Base-by-base conservation (phyloP, 768 basidiomycete species). In the Antrodiella citrinella region DNA sequence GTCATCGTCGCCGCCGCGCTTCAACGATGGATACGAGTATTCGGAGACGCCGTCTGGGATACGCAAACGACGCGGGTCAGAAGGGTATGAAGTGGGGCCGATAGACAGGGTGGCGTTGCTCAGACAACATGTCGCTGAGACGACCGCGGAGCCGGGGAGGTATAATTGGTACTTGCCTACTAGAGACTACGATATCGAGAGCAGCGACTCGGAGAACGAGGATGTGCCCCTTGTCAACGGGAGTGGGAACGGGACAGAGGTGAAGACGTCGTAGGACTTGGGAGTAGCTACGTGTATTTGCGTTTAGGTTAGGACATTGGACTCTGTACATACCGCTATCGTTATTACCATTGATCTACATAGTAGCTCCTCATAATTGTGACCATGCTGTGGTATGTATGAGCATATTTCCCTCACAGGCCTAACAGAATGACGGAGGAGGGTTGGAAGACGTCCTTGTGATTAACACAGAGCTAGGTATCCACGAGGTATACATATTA, bases 71-170 rank as follows among this genome's bases (percentile, higher is more conserved):
- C 67, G 78, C 41, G 89, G 90, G 19, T 91, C 88, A 12, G 91
- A 92, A 67, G 90, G 90, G 3, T 87, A 82, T 57, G 90, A 92
- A 60, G 80, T 87, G 43, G 74, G 73, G 12, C 67, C 77, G 10
- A 66, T 77, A 30, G 70, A 77, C 42, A 71, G 89, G 51, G 84
- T 89, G 59, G 77, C 75, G 42, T 73, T 90, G 69, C 64, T 91
- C 38, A 67, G 63, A 50, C 68, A 72, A 45, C 83, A 86, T 63
- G 63, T 90, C 25, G 65, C 67, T 50, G 70, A 70, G 39, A 62
- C 80, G 26, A 76, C 77, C 7, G 74, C 75, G 55, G 74, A 79
- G 55, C 72, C 73, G 2, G 80, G 77, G 43, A 71, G 80, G 57
- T 91, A 91, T 59, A 69, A 78, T 48, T 71, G 76, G 25, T 91